Evolutionary conservation across 495 filamentous ascomycete species (phyloP).

Genomic region (Cercophora samala): DNA sequence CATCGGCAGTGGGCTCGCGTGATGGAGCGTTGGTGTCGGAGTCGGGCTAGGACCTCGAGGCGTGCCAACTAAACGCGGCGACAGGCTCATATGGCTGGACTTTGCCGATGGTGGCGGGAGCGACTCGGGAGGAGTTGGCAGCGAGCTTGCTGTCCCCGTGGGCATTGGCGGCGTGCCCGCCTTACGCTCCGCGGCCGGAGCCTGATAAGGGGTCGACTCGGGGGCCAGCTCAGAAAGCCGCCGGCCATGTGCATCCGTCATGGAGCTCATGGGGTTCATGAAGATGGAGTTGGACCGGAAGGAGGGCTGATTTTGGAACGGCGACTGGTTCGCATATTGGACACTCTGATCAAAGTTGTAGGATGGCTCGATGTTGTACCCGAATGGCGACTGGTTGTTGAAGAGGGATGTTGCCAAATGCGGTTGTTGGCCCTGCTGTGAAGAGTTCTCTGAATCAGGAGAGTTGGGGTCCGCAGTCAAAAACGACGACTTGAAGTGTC

Average conservation of each 20-base stretch:
- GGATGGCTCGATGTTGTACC: slow-evolving; percentile 48
- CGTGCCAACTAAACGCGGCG: slow-evolving; percentile 17
- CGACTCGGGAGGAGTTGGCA: slow-evolving; percentile 35
- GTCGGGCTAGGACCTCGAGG: slow-evolving; percentile 21
- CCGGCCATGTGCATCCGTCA: slow-evolving; percentile 45
- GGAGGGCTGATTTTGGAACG: slow-evolving; percentile 37
- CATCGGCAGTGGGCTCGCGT: slow-evolving; percentile 18
- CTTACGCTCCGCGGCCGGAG: slow-evolving; percentile 14
- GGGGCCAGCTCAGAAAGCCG: slow-evolving; percentile 55
- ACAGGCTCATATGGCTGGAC: slow-evolving; percentile 17
- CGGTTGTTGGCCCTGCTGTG: slow-evolving; percentile 20
- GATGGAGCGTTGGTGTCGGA: slow-evolving; percentile 24
- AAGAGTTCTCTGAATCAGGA: slow-evolving; percentile 38
- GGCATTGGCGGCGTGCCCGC: slow-evolving; percentile 10
- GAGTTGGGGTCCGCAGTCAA: slow-evolving; percentile 46
- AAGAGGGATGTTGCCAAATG: slow-evolving; percentile 23
- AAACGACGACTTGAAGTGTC: slow-evolving; percentile 63
- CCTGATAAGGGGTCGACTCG: slow-evolving; percentile 30
- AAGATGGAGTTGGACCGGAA: slow-evolving; percentile 59
- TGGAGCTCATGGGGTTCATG: slow-evolving; percentile 46
- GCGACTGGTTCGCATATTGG: slow-evolving; percentile 27
- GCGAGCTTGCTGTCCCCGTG: slow-evolving; percentile 1
- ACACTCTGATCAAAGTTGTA: slow-evolving; percentile 22
- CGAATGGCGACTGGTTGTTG: slow-evolving; percentile 48
- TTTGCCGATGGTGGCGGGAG: slow-evolving; percentile 22